A percentile compares a stretch with the other conserved stretches of the same genome.
Evolutionary conservation across 2,329 filamentous ascomycete species (phyloP).

Genomic region (Fusarium heterosporum): DNA sequence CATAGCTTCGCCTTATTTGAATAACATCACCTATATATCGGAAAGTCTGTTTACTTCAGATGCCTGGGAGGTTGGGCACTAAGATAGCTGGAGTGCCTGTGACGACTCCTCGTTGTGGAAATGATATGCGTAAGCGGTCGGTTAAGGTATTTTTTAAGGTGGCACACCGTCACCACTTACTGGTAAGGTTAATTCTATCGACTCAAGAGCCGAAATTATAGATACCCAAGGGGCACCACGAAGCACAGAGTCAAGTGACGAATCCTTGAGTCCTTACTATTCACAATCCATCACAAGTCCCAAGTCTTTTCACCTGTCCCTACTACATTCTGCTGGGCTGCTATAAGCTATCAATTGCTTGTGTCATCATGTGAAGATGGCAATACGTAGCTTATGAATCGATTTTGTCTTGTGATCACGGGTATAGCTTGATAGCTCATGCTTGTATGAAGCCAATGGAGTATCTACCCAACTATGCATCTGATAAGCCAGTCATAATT

Average conservation of each 20-base stretch:
- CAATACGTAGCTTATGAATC: constrained; percentile 11
- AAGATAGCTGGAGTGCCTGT: constrained; percentile 16
- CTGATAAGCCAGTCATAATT: neutral
- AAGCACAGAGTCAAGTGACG: neutral
- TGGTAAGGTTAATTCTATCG: constrained; percentile 31
- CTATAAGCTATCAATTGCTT: constrained; percentile 22
- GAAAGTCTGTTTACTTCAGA: neutral
- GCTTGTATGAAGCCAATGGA: neutral
- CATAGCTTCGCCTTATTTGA: neutral
- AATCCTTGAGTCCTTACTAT: neutral
- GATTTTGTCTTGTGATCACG: constrained; percentile 24
- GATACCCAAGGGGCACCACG: neutral
- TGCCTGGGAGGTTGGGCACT: constrained; percentile 26
- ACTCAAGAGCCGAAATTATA: constrained; percentile 20
- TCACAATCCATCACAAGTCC: neutral
- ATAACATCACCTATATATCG: neutral
- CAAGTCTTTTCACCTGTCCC: neutral
- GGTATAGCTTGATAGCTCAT: neutral
- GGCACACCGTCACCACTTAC: constrained; percentile 31
- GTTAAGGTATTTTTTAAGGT: constrained; percentile 36
- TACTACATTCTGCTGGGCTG: neutral
- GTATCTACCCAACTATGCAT: neutral
- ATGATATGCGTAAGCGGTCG: constrained; percentile 32
- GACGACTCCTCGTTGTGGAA: constrained; percentile 22
- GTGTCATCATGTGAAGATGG: constrained; percentile 38